phyloP scores from a whole-genome alignment of 441 rosid genomes.

The Gossypium schwendimanii region DNA sequence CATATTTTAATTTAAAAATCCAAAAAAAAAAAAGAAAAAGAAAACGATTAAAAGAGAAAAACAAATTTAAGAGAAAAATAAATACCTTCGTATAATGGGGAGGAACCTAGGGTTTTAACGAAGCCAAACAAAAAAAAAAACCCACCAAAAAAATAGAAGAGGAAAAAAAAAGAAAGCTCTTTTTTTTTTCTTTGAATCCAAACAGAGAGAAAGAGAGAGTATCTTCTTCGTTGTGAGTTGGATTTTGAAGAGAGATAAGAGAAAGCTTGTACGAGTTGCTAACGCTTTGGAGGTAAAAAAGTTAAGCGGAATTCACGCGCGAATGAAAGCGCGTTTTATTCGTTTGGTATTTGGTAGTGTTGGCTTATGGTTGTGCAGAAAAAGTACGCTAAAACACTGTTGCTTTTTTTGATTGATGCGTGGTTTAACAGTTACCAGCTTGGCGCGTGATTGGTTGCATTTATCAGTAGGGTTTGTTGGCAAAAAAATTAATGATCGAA shows the following conservation, averaged over 20 bases:
- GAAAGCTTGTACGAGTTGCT: conserved; percentile 4
- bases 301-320: conserved; percentile 14
- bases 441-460: not conserved
- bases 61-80: not conserved
- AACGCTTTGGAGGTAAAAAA: conserved; percentile 10
- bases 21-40: not conserved
- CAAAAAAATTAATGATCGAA: not conserved
- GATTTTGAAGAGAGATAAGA: conserved; percentile 4
- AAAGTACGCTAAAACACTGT: conserved; percentile 24
- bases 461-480: not conserved
- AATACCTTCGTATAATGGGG: conserved; percentile 32
- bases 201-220: conserved; percentile 14
- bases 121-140: conserved; percentile 1
- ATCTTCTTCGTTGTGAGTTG: conserved; percentile 13
- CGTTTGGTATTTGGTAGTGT: not conserved
- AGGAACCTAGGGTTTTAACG: conserved; percentile 35
- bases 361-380: conserved; percentile 9
- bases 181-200: conserved; percentile 1
- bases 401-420: not conserved
- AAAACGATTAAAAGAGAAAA: not conserved
- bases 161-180: too few species aligned
- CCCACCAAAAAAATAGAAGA: not conserved
- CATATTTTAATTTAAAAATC: not conserved
- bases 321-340: conserved; percentile 11
- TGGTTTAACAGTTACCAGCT: not conserved